These are phyloP conservation scores for Aleurites moluccanus DNA, from an alignment of 441 rosid species.

Conservation along the genomic window DNA sequence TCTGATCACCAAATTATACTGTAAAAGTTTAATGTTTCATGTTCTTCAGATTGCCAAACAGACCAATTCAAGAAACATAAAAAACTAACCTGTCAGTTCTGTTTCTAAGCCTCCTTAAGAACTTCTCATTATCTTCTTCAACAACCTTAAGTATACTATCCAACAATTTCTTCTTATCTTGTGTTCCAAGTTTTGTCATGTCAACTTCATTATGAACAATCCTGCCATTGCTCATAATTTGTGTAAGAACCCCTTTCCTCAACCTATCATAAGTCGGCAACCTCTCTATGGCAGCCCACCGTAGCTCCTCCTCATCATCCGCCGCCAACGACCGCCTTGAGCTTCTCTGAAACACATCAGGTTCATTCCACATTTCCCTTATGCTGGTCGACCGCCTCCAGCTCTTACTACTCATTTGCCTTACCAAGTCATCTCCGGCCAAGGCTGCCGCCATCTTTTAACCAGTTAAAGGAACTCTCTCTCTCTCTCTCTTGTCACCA, in stretches of 20 bases:
- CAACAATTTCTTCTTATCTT: conserved; percentile 35
- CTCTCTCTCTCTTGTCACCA: neutral
- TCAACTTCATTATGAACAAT: conserved; percentile 37
- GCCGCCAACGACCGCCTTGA: conserved; percentile 11
- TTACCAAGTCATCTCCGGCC: conserved; percentile 16
- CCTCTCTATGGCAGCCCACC: conserved; percentile 45
- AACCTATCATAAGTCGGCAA: conserved; percentile 40
- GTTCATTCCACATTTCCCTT: conserved; percentile 33
- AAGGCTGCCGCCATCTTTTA: conserved; percentile 16
- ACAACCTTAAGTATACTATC: conserved; percentile 36
- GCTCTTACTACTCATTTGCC: conserved; percentile 8
- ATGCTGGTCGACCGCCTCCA: conserved; percentile 31
- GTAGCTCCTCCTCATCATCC: conserved; percentile 37
- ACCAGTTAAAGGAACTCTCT: neutral
- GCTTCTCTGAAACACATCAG: conserved; percentile 39
- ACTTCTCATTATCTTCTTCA: conserved; percentile 39
- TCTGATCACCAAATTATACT: neutral
- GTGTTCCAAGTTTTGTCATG: conserved; percentile 32
- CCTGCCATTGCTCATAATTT: conserved; percentile 37
- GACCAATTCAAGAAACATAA: neutral
- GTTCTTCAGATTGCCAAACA: neutral
- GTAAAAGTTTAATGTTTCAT: neutral
- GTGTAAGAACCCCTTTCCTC: conserved; percentile 35
- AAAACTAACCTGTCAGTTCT: conserved; percentile 35
- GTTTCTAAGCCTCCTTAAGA: conserved; percentile 35